These are phyloP conservation scores for Crotalaria pallida DNA, from an alignment of 306 rosid species.

Conservation along the genomic window DNA sequence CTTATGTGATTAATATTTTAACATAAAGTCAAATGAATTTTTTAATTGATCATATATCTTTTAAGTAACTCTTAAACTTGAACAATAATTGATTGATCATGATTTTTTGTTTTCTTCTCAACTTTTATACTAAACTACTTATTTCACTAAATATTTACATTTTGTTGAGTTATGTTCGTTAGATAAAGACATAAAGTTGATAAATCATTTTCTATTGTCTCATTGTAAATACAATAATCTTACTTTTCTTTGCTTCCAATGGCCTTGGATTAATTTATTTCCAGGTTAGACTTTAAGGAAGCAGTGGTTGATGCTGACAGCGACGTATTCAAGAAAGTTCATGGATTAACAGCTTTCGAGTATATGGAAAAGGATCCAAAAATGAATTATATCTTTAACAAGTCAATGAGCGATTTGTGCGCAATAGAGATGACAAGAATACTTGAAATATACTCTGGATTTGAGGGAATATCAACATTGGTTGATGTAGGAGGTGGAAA, in stretches of 20 bases:
- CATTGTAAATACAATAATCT: too few relatives aligned
- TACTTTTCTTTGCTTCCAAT: neutral
- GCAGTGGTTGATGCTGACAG: constrained; percentile 14
- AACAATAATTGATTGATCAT: too few relatives aligned
- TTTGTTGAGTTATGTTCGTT: too few relatives aligned
- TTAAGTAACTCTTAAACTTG: too few relatives aligned
- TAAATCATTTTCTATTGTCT: too few relatives aligned
- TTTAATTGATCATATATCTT: too few relatives aligned
- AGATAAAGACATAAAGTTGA: too few relatives aligned
- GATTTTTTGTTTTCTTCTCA: too few relatives aligned
- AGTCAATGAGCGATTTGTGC: constrained; percentile 9
- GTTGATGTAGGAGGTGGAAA: constrained; percentile 42
- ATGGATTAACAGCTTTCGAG: constrained; percentile 19
- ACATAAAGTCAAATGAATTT: too few relatives aligned
- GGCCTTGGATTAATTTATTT: neutral
- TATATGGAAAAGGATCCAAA: neutral
- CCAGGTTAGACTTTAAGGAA: constrained; percentile 29
- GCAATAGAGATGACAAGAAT: constrained; percentile 1
- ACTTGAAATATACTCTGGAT: constrained; percentile 26
- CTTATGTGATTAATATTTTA: too few relatives aligned
- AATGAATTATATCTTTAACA: constrained; percentile 13
- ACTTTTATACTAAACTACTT: too few relatives aligned
- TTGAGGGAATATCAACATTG: constrained; percentile 25
- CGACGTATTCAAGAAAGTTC: constrained; percentile 26
- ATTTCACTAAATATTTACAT: too few relatives aligned